Conservation (phyloP, 1,284 basidiomycete genomes). For the Neonothopanus nambi region DNA sequence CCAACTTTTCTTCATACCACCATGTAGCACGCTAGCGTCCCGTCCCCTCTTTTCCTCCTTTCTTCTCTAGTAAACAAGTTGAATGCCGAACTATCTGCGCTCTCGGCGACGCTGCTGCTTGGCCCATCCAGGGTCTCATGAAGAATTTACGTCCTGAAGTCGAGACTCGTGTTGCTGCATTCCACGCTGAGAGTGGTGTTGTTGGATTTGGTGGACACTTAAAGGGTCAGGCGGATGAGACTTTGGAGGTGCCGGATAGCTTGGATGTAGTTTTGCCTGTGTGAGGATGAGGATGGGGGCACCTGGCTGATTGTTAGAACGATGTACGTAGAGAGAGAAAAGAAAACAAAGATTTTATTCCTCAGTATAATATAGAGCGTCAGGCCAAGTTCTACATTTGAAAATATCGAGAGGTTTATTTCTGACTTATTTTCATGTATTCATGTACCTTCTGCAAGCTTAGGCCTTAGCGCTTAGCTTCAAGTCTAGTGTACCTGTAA, state of each 20-base stretch:
- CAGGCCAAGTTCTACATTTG: no score
- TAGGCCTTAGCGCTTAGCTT: no score
- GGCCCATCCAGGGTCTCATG: slow-evolving; percentile 97
- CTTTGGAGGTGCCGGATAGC: slow-evolving; percentile 81
- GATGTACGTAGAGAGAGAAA: no score
- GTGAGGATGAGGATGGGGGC: no score
- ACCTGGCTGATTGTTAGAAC: no score
- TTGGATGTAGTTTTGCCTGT: slow-evolving; percentile 50
- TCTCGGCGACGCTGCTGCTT: slow-evolving; percentile 95
- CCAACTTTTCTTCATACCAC: background rate
- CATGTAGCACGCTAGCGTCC: background rate
- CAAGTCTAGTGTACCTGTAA: no score
- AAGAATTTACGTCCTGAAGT: slow-evolving; percentile 96
- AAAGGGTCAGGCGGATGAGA: slow-evolving; percentile 69
- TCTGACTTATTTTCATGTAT: no score
- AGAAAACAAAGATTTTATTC: no score
- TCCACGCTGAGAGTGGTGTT: slow-evolving; percentile 77
- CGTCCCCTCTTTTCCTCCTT: no score
- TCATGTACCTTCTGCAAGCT: no score
- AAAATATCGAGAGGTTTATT: no score
- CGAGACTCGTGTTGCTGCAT: slow-evolving; percentile 82
- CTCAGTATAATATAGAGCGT: no score
- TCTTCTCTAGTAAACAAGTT: slow-evolving; percentile 78
- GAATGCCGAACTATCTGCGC: slow-evolving; percentile 97
- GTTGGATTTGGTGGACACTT: slow-evolving; percentile 87